Conservation (phyloP, 73 alveolate genomes). For the Tetrahymena elliotti region DNA sequence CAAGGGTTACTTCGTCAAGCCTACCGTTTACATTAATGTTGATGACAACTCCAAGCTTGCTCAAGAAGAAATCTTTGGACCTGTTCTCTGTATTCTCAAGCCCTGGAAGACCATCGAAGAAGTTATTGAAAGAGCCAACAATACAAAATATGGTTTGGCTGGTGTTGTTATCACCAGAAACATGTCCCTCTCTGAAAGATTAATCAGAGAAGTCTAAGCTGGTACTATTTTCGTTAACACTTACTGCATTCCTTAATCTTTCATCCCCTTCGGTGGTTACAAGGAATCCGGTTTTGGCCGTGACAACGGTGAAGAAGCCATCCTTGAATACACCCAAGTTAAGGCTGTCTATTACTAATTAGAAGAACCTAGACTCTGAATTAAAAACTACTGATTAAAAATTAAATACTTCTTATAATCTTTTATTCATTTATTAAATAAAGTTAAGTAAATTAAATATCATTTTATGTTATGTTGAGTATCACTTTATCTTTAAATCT, state of each 20-base stretch:
- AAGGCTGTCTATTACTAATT: not conserved
- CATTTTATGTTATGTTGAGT: not conserved
- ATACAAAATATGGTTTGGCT: slow-evolving; percentile 80
- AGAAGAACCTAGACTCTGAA: not conserved
- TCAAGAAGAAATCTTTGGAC: slow-evolving; percentile 87
- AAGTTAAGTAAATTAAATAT: not conserved
- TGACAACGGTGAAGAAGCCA: slow-evolving; percentile 40
- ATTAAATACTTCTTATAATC: not conserved
- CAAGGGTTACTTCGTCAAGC: slow-evolving; percentile 77
- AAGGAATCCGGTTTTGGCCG: slow-evolving; percentile 57
- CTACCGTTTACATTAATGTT: slow-evolving; percentile 80
- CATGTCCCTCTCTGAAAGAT: slow-evolving; percentile 51
- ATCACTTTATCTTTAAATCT: not conserved
- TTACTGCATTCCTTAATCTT: slow-evolving; percentile 18
- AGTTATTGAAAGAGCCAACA: slow-evolving; percentile 81
- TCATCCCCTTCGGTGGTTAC: slow-evolving; percentile 55
- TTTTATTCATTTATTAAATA: not conserved
- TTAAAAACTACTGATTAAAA: not conserved
- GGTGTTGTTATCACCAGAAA: slow-evolving; percentile 74
- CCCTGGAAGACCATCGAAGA: slow-evolving; percentile 74
- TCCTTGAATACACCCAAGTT: not conserved
- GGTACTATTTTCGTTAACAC: slow-evolving; percentile 69
- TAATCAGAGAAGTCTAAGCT: slow-evolving; percentile 66
- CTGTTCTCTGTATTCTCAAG: slow-evolving; percentile 74
- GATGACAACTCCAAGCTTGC: slow-evolving; percentile 79